Evolutionary conservation across 139 green algal species (phyloP), one percentile per base, ranked within the genome.

Genomic region (Picochlorum costavermella): DNA sequence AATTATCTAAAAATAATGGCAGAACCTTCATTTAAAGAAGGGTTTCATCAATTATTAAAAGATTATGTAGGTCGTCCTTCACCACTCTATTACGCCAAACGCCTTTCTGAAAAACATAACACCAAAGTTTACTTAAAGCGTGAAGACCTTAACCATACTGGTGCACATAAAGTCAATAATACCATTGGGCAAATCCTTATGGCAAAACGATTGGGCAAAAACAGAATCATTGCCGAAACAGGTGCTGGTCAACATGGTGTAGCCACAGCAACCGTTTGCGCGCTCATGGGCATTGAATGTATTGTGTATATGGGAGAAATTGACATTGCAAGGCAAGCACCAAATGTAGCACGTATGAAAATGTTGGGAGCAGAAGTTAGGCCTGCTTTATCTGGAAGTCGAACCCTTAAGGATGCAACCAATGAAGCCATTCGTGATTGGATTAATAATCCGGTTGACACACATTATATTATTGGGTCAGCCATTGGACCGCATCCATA

Each of bases 111-210:
- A 66, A 77, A 86, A 66, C 96, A 90, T 74, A 69, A 51, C 36
- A 81, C 83, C 17, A 73, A 93, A 48, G 95, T 99, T 57, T 99
- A 96, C 81, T 81, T 99, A 3, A 99, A 99, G 78, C 80, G 94
- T 2, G 94, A 99, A 81, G 94, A 99, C 68, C 75, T 99, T n/a
- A 99, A 99, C 75, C 94, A 99, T 84, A 99, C 94, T 0, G 94
- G 93, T 29, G 94, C 94, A 1, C 94, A 99, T 76, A 99, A 99
- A 78, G 98, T 99, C 81, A 99, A 99, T 83, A 99, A 99, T 75
- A 92, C 90, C 1, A 75, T 99, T 8, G 94, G 94, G 0, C 94
- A 99, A 81, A 89, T 82, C 14, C 69, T 97, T 65, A 77, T 97
- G 60, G 93, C 85, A 82, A 85, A 90, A 72, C 80, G 85, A 30